Evolutionary conservation across 2,329 filamentous ascomycete genomes (phyloP).

Genomic region (Ascochyta pisi): DNA sequence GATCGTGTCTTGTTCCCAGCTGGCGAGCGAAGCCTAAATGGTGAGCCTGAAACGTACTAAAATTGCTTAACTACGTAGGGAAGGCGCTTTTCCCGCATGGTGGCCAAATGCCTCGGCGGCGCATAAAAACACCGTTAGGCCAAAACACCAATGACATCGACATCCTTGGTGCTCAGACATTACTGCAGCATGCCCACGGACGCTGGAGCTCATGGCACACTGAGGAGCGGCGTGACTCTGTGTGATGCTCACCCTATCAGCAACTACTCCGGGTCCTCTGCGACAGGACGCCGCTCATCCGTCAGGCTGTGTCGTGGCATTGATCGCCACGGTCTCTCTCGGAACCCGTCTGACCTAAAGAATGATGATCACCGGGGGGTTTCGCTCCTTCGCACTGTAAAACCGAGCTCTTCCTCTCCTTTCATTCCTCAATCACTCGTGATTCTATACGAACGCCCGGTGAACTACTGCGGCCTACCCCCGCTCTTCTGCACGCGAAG

Average conservation of each 20-base stretch:
- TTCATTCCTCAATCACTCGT: slow-evolving; percentile 17
- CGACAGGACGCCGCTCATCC: slow-evolving; percentile 19
- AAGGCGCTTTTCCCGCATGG: slow-evolving; percentile 12
- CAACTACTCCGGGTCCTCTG: slow-evolving; percentile 12
- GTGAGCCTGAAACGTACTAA: slow-evolving; percentile 11
- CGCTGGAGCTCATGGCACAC: slow-evolving; percentile 3
- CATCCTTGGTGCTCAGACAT: slow-evolving; percentile 9
- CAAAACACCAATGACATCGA: slow-evolving; percentile 26
- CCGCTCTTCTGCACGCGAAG: slow-evolving; percentile 18
- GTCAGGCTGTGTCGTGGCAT: slow-evolving; percentile 16
- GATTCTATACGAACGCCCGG: slow-evolving; percentile 7
- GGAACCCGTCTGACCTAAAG: slow-evolving; percentile 20
- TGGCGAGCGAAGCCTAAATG: not conserved
- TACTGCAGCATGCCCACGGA: slow-evolving; percentile 5
- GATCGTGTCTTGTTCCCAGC: slow-evolving; percentile 11
- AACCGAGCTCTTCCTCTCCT: slow-evolving; percentile 16
- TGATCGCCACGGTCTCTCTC: slow-evolving; percentile 19
- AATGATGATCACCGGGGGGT: slow-evolving; percentile 19
- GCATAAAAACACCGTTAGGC: slow-evolving; percentile 15
- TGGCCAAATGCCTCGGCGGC: slow-evolving; percentile 13
- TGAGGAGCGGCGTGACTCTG: slow-evolving; percentile 6
- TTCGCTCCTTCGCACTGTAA: slow-evolving; percentile 15
- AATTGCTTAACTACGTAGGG: slow-evolving; percentile 7
- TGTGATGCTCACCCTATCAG: slow-evolving; percentile 10
- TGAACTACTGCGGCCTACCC: slow-evolving; percentile 13